phyloP scores from a whole-genome alignment of 805 yeast genomes.

The Schwanniomyces sp. region DNA sequence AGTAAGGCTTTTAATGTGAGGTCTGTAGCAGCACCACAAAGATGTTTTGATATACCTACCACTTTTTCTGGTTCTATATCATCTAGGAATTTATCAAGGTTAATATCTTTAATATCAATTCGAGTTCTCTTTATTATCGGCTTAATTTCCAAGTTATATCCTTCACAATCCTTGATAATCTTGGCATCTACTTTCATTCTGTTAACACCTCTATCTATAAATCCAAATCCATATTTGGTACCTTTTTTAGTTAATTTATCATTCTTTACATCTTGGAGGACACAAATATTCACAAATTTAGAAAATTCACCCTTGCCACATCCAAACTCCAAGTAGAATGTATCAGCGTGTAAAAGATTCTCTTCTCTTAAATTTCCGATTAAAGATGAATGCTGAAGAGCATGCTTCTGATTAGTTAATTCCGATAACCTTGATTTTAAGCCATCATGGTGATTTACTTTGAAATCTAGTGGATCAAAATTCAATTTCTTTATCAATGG shows the following conservation, averaged over 20 bases:
- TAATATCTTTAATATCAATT: constrained; percentile 78
- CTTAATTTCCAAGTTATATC: constrained; percentile 8
- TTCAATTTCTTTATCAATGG: constrained; percentile 11
- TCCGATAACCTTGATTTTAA: constrained; percentile 43
- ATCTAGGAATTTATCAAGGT: constrained; percentile 46
- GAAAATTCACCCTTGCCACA: constrained; percentile 88
- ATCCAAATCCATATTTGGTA: constrained; percentile 45
- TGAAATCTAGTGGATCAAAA: constrained; percentile 16
- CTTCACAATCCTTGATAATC: constrained; percentile 53
- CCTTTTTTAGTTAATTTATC: neutral
- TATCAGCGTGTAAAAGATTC: constrained; percentile 33
- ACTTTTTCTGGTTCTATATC: constrained; percentile 18
- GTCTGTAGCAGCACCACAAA: constrained; percentile 95
- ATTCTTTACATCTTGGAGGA: constrained; percentile 18
- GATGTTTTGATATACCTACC: constrained; percentile 80
- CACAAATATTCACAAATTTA: constrained; percentile 52
- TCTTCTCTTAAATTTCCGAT: constrained; percentile 60
- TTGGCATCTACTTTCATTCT: constrained; percentile 78
- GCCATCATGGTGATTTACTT: constrained; percentile 25
- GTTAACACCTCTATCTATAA: constrained; percentile 76
- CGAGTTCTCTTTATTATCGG: constrained; percentile 53
- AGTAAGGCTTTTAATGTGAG: constrained; percentile 67
- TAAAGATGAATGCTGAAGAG: constrained; percentile 77
- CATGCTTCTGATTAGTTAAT: constrained; percentile 67
- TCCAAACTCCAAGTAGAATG: constrained; percentile 73